Base-by-base conservation (phyloP, 805 yeast species). In the Cyberlindnera suaveolens region DNA sequence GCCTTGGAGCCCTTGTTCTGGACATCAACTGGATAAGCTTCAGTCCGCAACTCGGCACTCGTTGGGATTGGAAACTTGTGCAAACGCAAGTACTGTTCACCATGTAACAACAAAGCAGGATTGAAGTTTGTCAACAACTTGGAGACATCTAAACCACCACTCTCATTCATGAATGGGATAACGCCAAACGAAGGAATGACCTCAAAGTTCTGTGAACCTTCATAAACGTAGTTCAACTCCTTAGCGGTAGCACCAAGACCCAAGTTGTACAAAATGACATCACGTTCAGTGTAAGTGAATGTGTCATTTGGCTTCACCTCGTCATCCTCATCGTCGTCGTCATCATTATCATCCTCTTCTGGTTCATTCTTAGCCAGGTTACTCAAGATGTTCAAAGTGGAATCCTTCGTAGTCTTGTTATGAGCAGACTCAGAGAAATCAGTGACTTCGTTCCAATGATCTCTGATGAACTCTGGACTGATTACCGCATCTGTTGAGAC, bases 161-260 rank as follows among this genome's bases (percentile, higher is more conserved):
- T 75, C 38, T 80, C 75, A 51, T 75, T 73, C 79, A 90, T 84
- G 48, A 82, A 81, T 32, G 96, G 91, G 54, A 91, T 79, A 40
- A 88, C 96, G 45, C 96, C 96, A 65, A 83, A 89, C 1, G 96
- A 75, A 44, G 97, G 96, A 38, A 91, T 64, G 6, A 83, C 91
- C 59, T 86, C 88, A 71, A 91, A 91, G 52, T 86, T 78, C 6
- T 73, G 68, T 56, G 75, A 74, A 53, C 79, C 77, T 67, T 91
- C 99, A 63, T 82, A 91, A 19, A 75, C 78, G 63, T 86, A 88
- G 58, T 85, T 70, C 57, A 89, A 72, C 58, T 91, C 96, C 34
- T 71, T 70, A 32, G 86, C 77, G 30, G 70, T 78, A 34, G 96
- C 93, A 52, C 98, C 98, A 45, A 91, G 71, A 32, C 95, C 95